phyloP scores from a whole-genome alignment of 2,329 filamentous ascomycete genomes.

The Lachnellula subtilissima region DNA sequence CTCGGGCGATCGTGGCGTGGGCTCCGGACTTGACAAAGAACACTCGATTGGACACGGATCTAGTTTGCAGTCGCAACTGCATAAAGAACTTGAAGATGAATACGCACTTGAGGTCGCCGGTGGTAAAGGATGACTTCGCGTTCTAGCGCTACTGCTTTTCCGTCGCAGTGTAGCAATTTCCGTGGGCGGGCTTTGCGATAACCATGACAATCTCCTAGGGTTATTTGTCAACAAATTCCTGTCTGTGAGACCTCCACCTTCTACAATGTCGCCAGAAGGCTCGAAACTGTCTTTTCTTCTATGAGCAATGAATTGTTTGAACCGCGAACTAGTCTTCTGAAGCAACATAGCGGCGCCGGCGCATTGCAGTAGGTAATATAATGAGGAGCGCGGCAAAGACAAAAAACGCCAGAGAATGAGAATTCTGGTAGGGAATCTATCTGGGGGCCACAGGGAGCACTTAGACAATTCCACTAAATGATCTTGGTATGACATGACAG shows the following conservation, averaged over 20 bases:
- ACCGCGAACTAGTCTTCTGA: slow-evolving; percentile 19
- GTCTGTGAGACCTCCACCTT: slow-evolving; percentile 4
- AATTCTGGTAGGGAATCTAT: background rate
- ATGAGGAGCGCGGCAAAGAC: background rate
- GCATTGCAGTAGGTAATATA: background rate
- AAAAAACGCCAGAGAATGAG: background rate
- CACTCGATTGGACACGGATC: slow-evolving; percentile 15
- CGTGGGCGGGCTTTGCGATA: slow-evolving; percentile 13
- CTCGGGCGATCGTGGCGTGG: slow-evolving; percentile 16
- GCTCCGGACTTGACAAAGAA: slow-evolving; percentile 24
- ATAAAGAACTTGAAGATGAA: slow-evolving; percentile 44
- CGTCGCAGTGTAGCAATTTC: slow-evolving; percentile 9
- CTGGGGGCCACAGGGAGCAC: background rate
- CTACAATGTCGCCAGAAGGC: background rate
- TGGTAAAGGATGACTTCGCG: slow-evolving; percentile 18
- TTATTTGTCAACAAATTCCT: slow-evolving; percentile 5
- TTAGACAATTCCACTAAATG: slow-evolving; percentile 5
- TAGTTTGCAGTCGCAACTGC: slow-evolving; percentile 37
- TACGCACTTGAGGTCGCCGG: slow-evolving; percentile 36
- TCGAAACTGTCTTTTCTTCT: slow-evolving; percentile 10
- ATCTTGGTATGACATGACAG: slow-evolving; percentile 15
- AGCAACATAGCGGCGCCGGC: slow-evolving; percentile 16
- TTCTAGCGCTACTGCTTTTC: slow-evolving; percentile 10
- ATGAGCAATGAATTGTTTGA: slow-evolving; percentile 23
- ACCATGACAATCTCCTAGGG: slow-evolving; percentile 16